Evolutionary conservation across 371 early-diverging fungal genomes (phyloP), one percentile per base, ranked within the genome.

Genomic region (Haplosporangium sp.): DNA sequence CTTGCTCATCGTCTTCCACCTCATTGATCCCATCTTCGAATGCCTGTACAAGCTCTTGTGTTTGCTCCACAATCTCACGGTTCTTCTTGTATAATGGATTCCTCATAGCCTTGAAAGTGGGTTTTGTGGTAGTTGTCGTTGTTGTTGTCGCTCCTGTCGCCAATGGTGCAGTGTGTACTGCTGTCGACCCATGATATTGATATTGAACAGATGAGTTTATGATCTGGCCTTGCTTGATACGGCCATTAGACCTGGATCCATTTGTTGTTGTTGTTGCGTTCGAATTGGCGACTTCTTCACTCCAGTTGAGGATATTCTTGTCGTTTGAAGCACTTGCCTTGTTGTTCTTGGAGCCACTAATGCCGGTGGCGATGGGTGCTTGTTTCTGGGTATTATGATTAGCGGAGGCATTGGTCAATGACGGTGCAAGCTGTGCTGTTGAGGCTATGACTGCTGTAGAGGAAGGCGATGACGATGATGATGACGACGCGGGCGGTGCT

Each of bases 221-320:
- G 36, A 73, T 48, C 21, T 61, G 73, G 9, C 73, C 73, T 41
- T 73, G 73, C 36, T 73, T 66, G 37, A 60, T 55, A 14, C 59
- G 45, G 36, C 69, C 69, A 42, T 46, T 59, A 50, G 47, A 40
- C 20, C 65, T 45, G n/a, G 62, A 48, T 29, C 59, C 9, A 14
- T 29, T 38, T 6, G 60, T 23, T 6, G 60, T 20, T 20, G 55
- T 5, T 7, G 67, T 20, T 18, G 62, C 23, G 29, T 58, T 64
- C 5, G 76, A 70, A 29, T 52, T 64, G 38, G 79, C 79, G 4
- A 79, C 79, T 40, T 67, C 57, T 29, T 71, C 68, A 18, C 69
- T 79, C 79, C 79, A 79, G 51, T 68, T 64, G 46, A 79, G 41
- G 37, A 79, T 79, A 50, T 76, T 67, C 36, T 68, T 72, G 45